These are phyloP conservation scores for Russula sp. DNA, from an alignment of 768 basidiomycete genomes.

Conservation along the genomic window DNA sequence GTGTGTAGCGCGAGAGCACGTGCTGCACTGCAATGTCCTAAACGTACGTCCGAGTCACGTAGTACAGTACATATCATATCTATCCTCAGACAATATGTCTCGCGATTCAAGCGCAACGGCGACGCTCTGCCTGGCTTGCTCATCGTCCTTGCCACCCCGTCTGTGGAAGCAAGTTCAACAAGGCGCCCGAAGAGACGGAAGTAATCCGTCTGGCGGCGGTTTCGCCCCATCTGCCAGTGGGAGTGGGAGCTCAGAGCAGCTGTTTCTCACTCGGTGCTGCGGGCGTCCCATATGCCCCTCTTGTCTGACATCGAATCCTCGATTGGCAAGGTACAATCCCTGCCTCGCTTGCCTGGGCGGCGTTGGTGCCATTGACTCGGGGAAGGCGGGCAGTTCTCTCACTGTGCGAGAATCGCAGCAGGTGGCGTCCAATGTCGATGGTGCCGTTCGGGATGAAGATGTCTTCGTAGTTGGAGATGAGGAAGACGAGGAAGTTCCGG, in stretches of 20 bases:
- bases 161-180: slow-evolving; percentile 10
- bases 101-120: background rate
- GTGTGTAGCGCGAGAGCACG: too few relatives aligned
- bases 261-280: slow-evolving; percentile 61
- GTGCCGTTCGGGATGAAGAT: slow-evolving; percentile 54
- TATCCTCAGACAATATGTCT: background rate
- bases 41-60: too few relatives aligned
- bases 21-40: too few relatives aligned
- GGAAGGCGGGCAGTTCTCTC: slow-evolving; percentile 9
- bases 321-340: slow-evolving; percentile 62
- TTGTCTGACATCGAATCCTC: slow-evolving; percentile 55
- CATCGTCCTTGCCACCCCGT: slow-evolving; percentile 48
- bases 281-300: slow-evolving; percentile 53
- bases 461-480: slow-evolving; percentile 63
- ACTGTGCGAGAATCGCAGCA: background rate
- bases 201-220: background rate
- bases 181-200: background rate
- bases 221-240: background rate
- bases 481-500: slow-evolving; percentile 33
- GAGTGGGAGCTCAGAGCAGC: slow-evolving; percentile 21
- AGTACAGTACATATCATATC: too few relatives aligned
- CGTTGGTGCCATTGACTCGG: slow-evolving; percentile 35
- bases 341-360: slow-evolving; percentile 66
- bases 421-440: slow-evolving; percentile 39
- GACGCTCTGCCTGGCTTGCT: slow-evolving; percentile 54